These are phyloP conservation scores for Xanthoparmelia taractica DNA, from an alignment of 495 filamentous ascomycete species.

Conservation along the genomic window DNA sequence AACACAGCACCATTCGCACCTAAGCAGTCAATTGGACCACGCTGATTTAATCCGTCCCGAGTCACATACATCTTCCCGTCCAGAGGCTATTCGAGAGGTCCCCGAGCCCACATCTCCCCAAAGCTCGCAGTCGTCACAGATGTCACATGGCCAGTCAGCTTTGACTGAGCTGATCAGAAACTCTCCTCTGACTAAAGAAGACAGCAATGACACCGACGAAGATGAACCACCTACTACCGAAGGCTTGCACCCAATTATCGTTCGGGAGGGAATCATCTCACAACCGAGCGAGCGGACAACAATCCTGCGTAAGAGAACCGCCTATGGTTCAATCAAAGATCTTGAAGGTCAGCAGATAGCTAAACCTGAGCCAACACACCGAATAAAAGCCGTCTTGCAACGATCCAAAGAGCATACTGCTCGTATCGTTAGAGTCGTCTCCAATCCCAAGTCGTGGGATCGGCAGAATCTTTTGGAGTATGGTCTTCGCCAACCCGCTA, in stretches of 20 bases:
- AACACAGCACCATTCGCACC: slow-evolving; percentile 4
- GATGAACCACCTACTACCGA: slow-evolving; percentile 5
- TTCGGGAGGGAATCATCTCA: slow-evolving; percentile 24
- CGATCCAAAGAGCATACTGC: slow-evolving; percentile 22
- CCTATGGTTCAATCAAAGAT: slow-evolving; percentile 27
- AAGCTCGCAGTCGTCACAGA: slow-evolving; percentile 19
- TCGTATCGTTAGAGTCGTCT: slow-evolving; percentile 24
- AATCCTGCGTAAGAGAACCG: slow-evolving; percentile 28
- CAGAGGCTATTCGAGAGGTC: slow-evolving; percentile 50
- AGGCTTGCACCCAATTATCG: slow-evolving; percentile 18
- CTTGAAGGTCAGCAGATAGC: slow-evolving; percentile 28
- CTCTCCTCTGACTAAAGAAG: slow-evolving; percentile 37
- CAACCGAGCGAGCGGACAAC: slow-evolving; percentile 31
- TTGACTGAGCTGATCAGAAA: slow-evolving; percentile 56
- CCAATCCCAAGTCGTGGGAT: slow-evolving; percentile 66
- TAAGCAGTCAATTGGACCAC: slow-evolving; percentile 6
- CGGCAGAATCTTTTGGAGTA: slow-evolving; percentile 53
- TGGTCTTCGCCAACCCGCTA: slow-evolving; percentile 56
- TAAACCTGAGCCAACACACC: slow-evolving; percentile 16
- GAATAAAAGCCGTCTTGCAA: slow-evolving; percentile 24
- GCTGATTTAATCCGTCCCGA: slow-evolving; percentile 8
- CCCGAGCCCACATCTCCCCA: slow-evolving; percentile 53
- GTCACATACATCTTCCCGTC: slow-evolving; percentile 24
- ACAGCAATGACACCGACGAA: slow-evolving; percentile 25
- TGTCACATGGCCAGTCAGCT: slow-evolving; percentile 44